A percentile compares a stretch with the other conserved stretches of the same genome.
Evolutionary conservation across 495 filamentous ascomycete species (phyloP).

Genomic region (Penicillium ochrochloron): DNA sequence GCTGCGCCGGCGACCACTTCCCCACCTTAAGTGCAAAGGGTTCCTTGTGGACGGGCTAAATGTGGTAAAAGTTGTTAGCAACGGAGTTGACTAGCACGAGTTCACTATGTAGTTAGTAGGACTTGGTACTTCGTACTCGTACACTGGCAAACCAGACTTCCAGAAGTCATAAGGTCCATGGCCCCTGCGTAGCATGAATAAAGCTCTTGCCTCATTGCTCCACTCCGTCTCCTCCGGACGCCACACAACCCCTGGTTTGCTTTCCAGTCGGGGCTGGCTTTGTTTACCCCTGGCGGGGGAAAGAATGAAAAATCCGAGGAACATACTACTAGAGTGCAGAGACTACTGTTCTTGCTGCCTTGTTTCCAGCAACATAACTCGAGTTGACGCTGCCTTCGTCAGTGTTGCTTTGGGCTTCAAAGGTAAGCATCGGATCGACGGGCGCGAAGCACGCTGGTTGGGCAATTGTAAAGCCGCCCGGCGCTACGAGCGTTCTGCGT

Average conservation of each 20-base stretch:
- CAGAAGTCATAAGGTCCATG: background rate
- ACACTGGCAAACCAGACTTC: background rate
- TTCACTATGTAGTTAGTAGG: background rate
- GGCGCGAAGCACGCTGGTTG: slow-evolving; percentile 15
- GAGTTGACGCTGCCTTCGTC: background rate
- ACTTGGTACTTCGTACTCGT: background rate
- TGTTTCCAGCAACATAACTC: background rate
- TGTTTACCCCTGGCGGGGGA: background rate
- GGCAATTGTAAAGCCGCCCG: slow-evolving; percentile 10
- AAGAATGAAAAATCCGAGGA: background rate
- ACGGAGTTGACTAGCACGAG: background rate
- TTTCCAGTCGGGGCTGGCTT: background rate
- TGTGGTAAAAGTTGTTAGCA: too few species aligned
- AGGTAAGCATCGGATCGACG: slow-evolving; percentile 4
- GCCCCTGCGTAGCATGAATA: slow-evolving; percentile 6
- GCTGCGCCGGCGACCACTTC: background rate
- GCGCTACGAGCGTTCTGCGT: slow-evolving; percentile 2
- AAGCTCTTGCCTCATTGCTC: background rate
- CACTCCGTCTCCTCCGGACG: background rate
- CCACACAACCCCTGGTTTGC: slow-evolving; percentile 6
- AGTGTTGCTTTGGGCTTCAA: background rate
- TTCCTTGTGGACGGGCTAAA: background rate
- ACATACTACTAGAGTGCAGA: background rate
- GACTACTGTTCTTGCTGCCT: background rate
- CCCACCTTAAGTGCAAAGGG: background rate